Conservation (phyloP, 495 filamentous ascomycete genomes). For the Penicillium maclennaniae region DNA sequence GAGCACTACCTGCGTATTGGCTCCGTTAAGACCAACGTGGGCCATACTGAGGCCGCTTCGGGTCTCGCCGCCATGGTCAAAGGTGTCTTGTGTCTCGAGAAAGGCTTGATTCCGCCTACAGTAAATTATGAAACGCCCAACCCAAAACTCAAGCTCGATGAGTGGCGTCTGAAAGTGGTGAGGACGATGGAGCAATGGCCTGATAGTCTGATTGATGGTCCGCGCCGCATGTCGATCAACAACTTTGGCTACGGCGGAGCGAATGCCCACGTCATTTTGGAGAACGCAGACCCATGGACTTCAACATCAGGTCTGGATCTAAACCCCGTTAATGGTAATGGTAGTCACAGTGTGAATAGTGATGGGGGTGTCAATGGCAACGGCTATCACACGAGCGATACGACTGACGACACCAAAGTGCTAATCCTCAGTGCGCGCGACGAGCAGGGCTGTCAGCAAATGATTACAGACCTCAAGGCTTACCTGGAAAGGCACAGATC, state of each 20-base stretch:
- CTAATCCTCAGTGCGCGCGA: too few species aligned
- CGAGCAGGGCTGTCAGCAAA: too few species aligned
- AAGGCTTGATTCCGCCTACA: constrained; percentile 50
- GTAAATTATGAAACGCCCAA: constrained; percentile 48
- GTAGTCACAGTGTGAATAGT: too few species aligned
- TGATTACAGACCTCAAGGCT: too few species aligned
- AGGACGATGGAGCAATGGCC: constrained; percentile 15
- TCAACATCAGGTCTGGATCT: too few species aligned
- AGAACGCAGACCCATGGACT: too few species aligned
- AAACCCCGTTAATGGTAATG: too few species aligned
- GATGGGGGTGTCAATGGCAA: too few species aligned
- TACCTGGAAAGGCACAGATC: too few species aligned
- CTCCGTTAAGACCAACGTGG: constrained; percentile 48
- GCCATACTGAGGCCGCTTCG: constrained; percentile 50
- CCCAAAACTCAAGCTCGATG: constrained; percentile 40
- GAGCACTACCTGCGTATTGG: constrained; percentile 13
- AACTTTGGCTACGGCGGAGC: constrained; percentile 57
- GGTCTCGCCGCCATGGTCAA: constrained; percentile 59
- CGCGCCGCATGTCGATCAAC: constrained; percentile 53
- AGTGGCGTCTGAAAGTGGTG: constrained; percentile 36
- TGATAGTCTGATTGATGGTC: neutral
- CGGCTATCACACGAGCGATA: too few species aligned
- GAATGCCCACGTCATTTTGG: constrained; percentile 53
- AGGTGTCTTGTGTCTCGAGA: constrained; percentile 43
- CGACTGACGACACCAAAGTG: too few species aligned